Conservation (phyloP, 163 green algal genomes). For the Coccomyxa subellipsoidea region DNA sequence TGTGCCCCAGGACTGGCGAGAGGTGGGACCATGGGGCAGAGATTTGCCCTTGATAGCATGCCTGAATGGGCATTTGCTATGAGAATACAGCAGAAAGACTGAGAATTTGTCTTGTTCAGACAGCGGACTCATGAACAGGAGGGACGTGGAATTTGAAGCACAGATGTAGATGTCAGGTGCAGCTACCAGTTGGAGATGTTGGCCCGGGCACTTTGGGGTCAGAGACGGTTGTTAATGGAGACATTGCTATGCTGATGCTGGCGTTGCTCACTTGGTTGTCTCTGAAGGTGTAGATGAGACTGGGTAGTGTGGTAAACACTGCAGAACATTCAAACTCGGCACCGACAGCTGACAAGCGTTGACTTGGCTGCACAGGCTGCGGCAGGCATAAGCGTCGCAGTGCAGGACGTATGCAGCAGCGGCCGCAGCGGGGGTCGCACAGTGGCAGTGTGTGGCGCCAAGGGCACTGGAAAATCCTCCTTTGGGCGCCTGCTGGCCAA, state of each 20-base stretch:
- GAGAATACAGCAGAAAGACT: no score
- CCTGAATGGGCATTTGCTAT: no score
- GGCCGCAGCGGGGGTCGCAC: not conserved
- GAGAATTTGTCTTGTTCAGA: no score
- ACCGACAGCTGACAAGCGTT: no score
- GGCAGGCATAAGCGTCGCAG: not conserved
- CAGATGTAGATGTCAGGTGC: no score
- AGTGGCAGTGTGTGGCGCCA: conserved; percentile 52
- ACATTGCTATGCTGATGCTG: not conserved
- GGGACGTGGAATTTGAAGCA: no score
- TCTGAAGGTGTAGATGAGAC: not conserved
- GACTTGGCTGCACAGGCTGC: conserved; percentile 4
- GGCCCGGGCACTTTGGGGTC: not conserved
- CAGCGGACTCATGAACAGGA: no score
- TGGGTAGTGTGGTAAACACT: no score
- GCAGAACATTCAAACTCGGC: no score
- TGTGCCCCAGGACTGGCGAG: not conserved
- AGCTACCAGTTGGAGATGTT: no score
- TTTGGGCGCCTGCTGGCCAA: conserved; percentile 71
- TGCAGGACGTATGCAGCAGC: not conserved
- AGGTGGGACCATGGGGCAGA: no score
- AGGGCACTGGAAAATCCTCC: conserved; percentile 77
- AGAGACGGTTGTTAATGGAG: not conserved
- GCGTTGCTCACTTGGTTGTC: not conserved
- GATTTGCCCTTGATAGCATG: no score